Percentiles rank a stretch among this genome's conserved stretches.
Conservation (phyloP, 176 grass and related monocot genomes). For the Pharus latifolius region DNA sequence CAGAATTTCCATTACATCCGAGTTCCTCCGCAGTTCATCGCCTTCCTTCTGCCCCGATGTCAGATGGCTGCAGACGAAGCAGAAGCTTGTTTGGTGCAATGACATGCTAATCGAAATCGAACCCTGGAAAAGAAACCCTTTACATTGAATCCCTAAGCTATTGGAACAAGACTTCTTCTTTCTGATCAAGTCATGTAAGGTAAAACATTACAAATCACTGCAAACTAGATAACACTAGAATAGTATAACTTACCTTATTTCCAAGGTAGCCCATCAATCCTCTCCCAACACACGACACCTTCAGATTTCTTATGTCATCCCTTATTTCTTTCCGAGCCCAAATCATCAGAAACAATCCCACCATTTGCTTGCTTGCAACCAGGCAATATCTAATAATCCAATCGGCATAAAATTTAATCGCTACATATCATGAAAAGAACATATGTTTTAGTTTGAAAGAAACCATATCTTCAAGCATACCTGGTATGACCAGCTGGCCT, state of each 20-base stretch:
- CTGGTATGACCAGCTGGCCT: constrained; percentile 51
- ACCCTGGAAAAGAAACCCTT: constrained; percentile 66
- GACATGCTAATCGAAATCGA: constrained; percentile 99
- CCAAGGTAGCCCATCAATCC: constrained; percentile 98
- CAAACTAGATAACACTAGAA: neutral
- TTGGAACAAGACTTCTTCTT: constrained; percentile 15
- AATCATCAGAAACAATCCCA: constrained; percentile 88
- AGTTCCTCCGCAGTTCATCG: constrained; percentile 77
- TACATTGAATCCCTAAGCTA: constrained; percentile 30
- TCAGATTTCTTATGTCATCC: constrained; percentile 83
- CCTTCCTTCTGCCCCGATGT: constrained; percentile 97
- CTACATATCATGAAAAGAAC: neutral
- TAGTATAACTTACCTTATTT: constrained; percentile 63
- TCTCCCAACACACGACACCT: constrained; percentile 94
- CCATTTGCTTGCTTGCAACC: constrained; percentile 97
- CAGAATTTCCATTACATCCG: constrained; percentile 86
- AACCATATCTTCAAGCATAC: constrained; percentile 4
- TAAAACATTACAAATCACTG: neutral
- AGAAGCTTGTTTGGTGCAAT: constrained; percentile 99
- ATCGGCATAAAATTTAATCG: neutral
- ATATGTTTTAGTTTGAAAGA: neutral
- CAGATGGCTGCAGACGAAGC: constrained; percentile 99
- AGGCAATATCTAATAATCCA: constrained; percentile 59
- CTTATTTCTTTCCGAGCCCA: constrained; percentile 79
- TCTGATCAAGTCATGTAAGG: neutral